Conservation (phyloP, 2,329 filamentous ascomycete species). For the Alternaria arbusti region DNA sequence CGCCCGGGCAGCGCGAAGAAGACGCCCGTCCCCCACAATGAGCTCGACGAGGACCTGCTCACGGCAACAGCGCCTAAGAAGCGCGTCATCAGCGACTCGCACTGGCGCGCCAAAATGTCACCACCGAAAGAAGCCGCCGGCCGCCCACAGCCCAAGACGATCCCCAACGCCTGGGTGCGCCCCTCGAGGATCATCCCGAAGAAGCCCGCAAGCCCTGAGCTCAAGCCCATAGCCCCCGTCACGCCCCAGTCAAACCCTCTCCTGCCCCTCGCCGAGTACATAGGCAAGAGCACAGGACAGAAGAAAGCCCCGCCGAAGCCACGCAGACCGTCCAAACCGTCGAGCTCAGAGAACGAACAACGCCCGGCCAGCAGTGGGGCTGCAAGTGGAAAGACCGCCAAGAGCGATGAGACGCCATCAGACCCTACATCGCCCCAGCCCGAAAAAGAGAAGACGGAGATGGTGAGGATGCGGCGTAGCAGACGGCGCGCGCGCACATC, state of each 20-base stretch:
- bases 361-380: conserved; percentile 43
- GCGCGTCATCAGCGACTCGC: conserved; percentile 89
- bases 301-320: conserved; percentile 29
- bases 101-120: conserved; percentile 72
- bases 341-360: conserved; percentile 40
- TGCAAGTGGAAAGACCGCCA: conserved; percentile 33
- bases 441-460: conserved; percentile 27
- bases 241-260: conserved; percentile 23
- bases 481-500: conserved; percentile 39
- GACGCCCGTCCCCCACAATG: conserved; percentile 40
- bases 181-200: conserved; percentile 38
- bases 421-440: conserved; percentile 29
- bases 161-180: conserved; percentile 49
- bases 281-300: conserved; percentile 36
- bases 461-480: conserved; percentile 39
- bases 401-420: conserved; percentile 24
- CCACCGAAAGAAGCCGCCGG: conserved; percentile 39
- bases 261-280: conserved; percentile 31
- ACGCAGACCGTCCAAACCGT: conserved; percentile 38
- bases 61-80: conserved; percentile 77
- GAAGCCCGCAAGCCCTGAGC: conserved; percentile 17
- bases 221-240: conserved; percentile 13
- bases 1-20: conserved; percentile 42
- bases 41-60: conserved; percentile 53
- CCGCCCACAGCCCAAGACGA: conserved; percentile 42